Evolutionary conservation across 257 asterid genomes (phyloP).

Genomic region (Rhazya stricta): DNA sequence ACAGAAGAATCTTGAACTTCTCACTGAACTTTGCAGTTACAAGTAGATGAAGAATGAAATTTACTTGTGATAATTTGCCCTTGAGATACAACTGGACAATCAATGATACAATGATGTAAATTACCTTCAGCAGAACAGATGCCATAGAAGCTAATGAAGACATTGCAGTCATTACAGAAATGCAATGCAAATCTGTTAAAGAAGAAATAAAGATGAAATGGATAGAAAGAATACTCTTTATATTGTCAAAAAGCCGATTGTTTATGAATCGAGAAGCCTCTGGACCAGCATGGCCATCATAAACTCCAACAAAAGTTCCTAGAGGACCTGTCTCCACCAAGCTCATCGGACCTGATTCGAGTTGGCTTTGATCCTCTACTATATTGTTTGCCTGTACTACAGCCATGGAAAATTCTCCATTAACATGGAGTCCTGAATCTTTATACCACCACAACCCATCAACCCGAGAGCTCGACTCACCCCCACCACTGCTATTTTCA

Average conservation of each 20-base stretch:
- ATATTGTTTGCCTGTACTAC: slow-evolving; percentile 68
- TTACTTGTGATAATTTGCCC: not conserved
- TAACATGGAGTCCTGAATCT: slow-evolving; percentile 58
- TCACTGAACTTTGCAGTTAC: slow-evolving; percentile 4
- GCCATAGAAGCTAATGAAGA: not conserved
- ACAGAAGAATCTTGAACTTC: slow-evolving; percentile 10
- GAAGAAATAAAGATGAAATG: not conserved
- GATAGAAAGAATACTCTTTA: slow-evolving; percentile 51
- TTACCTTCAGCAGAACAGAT: not conserved
- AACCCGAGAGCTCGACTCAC: slow-evolving; percentile 38
- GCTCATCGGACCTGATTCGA: slow-evolving; percentile 85
- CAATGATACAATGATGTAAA: not conserved
- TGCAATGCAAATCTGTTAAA: not conserved
- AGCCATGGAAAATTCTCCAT: slow-evolving; percentile 87
- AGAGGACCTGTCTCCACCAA: slow-evolving; percentile 47
- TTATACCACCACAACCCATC: slow-evolving; percentile 80
- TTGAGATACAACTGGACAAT: not conserved
- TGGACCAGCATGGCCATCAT: slow-evolving; percentile 91
- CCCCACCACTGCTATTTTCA: slow-evolving; percentile 40
- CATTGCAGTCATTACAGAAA: not conserved
- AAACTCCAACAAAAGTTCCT: slow-evolving; percentile 84
- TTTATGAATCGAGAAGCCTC: slow-evolving; percentile 67
- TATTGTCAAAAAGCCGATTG: slow-evolving; percentile 50
- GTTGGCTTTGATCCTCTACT: slow-evolving; percentile 76
- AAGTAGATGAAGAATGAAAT: not conserved